Base-by-base conservation (phyloP, 2,329 filamentous ascomycete species). In the Fonsecaea pedrosoi region DNA sequence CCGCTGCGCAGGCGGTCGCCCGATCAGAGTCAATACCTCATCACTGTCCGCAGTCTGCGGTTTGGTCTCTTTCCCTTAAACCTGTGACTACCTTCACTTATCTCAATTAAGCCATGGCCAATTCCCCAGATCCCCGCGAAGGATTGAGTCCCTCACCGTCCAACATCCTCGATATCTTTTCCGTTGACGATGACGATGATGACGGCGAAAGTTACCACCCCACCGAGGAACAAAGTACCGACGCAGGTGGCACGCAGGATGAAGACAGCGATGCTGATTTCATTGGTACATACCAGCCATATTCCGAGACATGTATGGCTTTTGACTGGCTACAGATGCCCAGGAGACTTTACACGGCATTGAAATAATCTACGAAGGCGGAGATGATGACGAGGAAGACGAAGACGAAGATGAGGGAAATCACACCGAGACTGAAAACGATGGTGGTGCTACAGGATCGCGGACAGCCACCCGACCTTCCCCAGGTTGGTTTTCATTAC, bases 321-420 rank as follows among this genome's bases (percentile, higher is more conserved):
- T 40, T 54, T 61, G 30, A 62, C 54, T 32, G 13, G 18, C 35
- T 40, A 32, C 54, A 72, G 72, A 73, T 64, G 72, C 72, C 18
- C 62, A 64, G 37, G 72, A 73, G 34, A 58, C 54, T n/a, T 55
- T 72, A 6, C 54, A 54, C 48, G 66, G 70, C 30, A 70, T 73
- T n/a, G 69, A 73, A 61, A 70, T 73, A 38, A 67, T 70, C 34
- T 67, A 70, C 42, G 69, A 70, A 53, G 62, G 84, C 82, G 67
- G 84, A 83, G 72, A 87, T 86, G 5, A 85, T 85, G 66, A 82
- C 85, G 50, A 81, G 82, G 64, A 82, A 93, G 45, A 90, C 92
- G 77, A 90, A 90, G 82, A 92, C 90, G 7, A 87, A 86, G 35
- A 88, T 90, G 76, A 80, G 80, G 60, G 87, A 89, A 69, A 81